A percentile compares a stretch with the other conserved stretches of the same genome.
Conservation (phyloP, 805 yeast species). For the Brettanomyces sp. region DNA sequence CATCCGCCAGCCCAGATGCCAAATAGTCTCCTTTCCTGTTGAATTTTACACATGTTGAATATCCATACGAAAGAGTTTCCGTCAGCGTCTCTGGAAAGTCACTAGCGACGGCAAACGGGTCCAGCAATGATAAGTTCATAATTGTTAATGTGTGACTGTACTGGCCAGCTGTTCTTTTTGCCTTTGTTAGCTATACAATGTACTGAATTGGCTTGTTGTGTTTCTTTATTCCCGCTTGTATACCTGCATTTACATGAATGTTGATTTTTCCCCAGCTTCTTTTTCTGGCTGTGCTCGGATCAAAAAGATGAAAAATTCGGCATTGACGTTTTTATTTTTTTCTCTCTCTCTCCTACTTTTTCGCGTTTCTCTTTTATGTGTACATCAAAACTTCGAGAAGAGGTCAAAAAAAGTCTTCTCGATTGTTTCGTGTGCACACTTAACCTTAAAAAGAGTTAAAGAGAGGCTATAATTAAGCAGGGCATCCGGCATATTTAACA, state of each 20-base stretch:
- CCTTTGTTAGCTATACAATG: neutral
- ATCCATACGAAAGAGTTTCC: conserved; percentile 57
- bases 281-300: no score
- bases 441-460: no score
- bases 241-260: no score
- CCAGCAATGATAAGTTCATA: conserved; percentile 77
- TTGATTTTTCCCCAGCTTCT: no score
- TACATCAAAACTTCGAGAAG: neutral
- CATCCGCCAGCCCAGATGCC: conserved; percentile 72
- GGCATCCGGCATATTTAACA: no score
- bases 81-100: conserved; percentile 85
- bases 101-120: conserved; percentile 84
- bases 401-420: neutral
- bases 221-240: no score
- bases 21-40: conserved; percentile 75
- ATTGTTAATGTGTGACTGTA: neutral
- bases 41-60: conserved; percentile 59
- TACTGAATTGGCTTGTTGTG: neutral
- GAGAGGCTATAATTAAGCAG: no score
- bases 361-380: neutral
- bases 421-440: no score
- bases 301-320: no score
- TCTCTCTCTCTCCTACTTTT: no score
- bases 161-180: neutral
- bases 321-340: no score